Base-by-base conservation (phyloP, 75 land plant genomes). In the Cunninghamia lanceolata region DNA sequence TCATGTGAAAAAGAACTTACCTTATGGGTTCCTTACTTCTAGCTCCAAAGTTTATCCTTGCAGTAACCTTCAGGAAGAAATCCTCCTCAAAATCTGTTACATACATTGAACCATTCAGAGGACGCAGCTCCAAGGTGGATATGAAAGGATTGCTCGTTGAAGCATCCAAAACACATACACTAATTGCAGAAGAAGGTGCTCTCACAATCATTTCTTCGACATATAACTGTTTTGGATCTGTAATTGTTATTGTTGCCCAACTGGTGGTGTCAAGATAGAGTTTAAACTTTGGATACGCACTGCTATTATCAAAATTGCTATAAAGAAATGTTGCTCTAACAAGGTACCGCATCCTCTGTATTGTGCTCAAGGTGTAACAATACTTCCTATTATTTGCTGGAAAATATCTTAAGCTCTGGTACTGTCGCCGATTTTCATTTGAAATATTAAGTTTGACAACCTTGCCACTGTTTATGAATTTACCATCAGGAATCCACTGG, bases 321-420 rank as follows among this genome's bases (percentile, higher is more conserved):
- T 93, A 95, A 30, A 85, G 86, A 84, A 95, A 95, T 47, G 96
- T 93, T 66, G 96, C 95, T 32, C 96, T 83, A 36, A 95, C 91
- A 66, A 95, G 85, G 43, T 95, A 95, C 59, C 96, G 83, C 52
- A 88, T 93, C 82, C 95, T 86, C 82, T 93, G 87, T 21, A 78
- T 28, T 3, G 91, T 92, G 16, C 53, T 82, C 40, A 94, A 76
- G 71, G 85, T 88, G 83, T 95, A 95, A 68, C 96, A 95, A 68
- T 93, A 90, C 82, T 93, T 93, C 83, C 87, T 91, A 83, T 83
- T 85, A 73, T 93, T 91, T 77, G 83, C 79, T 21, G 90, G 92
- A 82, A 91, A 92, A 59, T 94, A 88, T 86, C 95, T 82, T 21
- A 88, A 83, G 17, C 28, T 52, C 43, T 50, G 79, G 66, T 91